Percentiles rank a stretch among this genome's conserved stretches.
These are phyloP conservation scores for Agarophyton chilense DNA, from an alignment of 23 red algal species.

Conservation along the genomic window DNA sequence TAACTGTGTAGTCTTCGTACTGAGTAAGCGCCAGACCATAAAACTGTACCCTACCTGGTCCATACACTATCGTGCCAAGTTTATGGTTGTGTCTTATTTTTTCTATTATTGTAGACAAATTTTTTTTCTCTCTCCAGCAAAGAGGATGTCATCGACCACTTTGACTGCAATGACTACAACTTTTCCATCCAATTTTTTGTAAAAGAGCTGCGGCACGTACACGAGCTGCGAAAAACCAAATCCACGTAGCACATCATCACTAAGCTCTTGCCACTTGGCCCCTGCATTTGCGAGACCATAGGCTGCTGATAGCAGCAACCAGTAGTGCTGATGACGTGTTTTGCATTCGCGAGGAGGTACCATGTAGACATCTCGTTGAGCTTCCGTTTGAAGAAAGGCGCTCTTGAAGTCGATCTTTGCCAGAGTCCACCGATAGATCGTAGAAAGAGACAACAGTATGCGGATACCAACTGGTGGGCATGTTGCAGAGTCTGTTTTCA, in stretches of 20 bases:
- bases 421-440: background rate
- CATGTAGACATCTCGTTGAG: constrained; percentile 46
- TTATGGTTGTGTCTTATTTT: constrained; percentile 3
- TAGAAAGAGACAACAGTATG: constrained; percentile 17
- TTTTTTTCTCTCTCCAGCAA: background rate
- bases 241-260: background rate
- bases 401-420: constrained; percentile 44
- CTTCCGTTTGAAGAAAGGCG: constrained; percentile 43
- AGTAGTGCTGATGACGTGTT: background rate
- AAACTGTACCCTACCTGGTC: constrained; percentile 14
- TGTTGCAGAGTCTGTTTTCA: constrained; percentile 29
- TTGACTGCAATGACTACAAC: constrained; percentile 11
- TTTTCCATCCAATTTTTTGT: background rate
- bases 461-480: constrained; percentile 32
- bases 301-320: constrained; percentile 17
- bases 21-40: constrained; percentile 9
- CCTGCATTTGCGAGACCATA: constrained; percentile 52
- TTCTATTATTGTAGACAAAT: background rate
- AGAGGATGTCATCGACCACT: constrained; percentile 50
- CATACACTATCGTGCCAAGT: constrained; percentile 18
- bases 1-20: background rate
- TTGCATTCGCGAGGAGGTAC: constrained; percentile 15
- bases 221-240: background rate
- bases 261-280: constrained; percentile 50
- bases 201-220: constrained; percentile 53